These are phyloP conservation scores for Boletus sp. DNA, from an alignment of 768 basidiomycete species.

Conservation along the genomic window DNA sequence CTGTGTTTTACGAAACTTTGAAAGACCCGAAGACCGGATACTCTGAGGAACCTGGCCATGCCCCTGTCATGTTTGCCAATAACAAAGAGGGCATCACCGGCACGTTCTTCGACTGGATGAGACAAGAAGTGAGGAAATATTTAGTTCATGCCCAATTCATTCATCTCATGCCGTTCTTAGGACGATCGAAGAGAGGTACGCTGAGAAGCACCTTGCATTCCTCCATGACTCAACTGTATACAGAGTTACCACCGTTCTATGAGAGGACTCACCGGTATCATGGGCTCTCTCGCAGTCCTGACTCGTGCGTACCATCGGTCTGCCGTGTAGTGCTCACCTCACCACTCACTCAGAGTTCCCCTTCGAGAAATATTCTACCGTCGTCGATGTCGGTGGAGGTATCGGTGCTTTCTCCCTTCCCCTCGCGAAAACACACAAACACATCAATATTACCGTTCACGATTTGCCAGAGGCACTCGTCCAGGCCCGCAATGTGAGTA, in stretches of 20 bases:
- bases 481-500: conserved; percentile 19
- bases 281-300: conserved; percentile 26
- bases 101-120: conserved; percentile 27
- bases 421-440: conserved; percentile 27
- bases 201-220: neutral
- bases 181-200: conserved; percentile 21
- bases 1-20: conserved; percentile 27
- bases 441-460: conserved; percentile 34
- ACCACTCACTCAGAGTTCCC: conserved; percentile 28
- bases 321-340: neutral
- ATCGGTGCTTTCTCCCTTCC: conserved; percentile 32
- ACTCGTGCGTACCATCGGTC: conserved; percentile 12
- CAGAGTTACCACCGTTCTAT: conserved; percentile 26
- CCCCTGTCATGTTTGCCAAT: conserved; percentile 21
- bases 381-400: conserved; percentile 38
- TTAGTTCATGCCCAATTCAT: neutral
- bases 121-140: conserved; percentile 15
- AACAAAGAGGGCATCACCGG: conserved; percentile 20
- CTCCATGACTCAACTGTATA: neutral
- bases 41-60: conserved; percentile 21
- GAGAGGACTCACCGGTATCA: conserved; percentile 22
- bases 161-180: conserved; percentile 4
- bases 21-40: conserved; percentile 20
- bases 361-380: conserved; percentile 27
- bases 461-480: conserved; percentile 29